Percentiles rank a stretch among this genome's conserved stretches.
Conservation (phyloP, 495 filamentous ascomycete species). For the Annulohypoxylon stygium region DNA sequence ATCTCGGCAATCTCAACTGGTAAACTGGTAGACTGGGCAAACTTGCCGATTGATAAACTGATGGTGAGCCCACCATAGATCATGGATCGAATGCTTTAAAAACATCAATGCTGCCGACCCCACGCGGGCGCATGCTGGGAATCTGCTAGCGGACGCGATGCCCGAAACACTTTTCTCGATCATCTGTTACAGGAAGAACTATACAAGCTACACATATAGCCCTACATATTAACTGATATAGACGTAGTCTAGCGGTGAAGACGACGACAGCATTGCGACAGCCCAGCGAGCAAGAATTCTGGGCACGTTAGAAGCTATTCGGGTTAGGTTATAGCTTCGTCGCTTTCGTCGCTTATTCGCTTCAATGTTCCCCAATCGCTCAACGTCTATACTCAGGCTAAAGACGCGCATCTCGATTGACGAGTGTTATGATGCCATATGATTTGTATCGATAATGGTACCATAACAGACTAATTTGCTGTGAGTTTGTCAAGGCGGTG, state of each 20-base stretch:
- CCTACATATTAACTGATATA: constrained; percentile 26
- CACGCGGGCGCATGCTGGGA: constrained; percentile 30
- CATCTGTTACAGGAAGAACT: constrained; percentile 31
- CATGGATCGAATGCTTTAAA: constrained; percentile 27
- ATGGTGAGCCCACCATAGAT: not conserved
- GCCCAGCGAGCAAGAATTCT: not conserved
- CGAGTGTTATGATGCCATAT: constrained; percentile 11
- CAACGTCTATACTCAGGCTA: not conserved
- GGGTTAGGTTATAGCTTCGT: constrained; percentile 9
- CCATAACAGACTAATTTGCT: not conserved
- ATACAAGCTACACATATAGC: constrained; percentile 24
- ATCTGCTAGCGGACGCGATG: constrained; percentile 21
- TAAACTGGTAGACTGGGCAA: not conserved
- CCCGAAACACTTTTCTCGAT: constrained; percentile 35
- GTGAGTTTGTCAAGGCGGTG: constrained; percentile 20
- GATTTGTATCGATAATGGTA: not conserved
- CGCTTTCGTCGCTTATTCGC: not conserved
- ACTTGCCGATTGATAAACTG: constrained; percentile 8
- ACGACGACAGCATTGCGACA: constrained; percentile 15
- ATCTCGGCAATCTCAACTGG: constrained; percentile 8
- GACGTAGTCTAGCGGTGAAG: constrained; percentile 38
- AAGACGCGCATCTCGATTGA: constrained; percentile 10
- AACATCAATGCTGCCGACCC: constrained; percentile 20
- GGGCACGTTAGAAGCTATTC: constrained; percentile 15
- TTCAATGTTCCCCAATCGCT: not conserved